Percentiles rank a stretch among this genome's conserved stretches.
phyloP scores from a whole-genome alignment of 371 early-diverging fungal genomes.

The Circinella umbellata region DNA sequence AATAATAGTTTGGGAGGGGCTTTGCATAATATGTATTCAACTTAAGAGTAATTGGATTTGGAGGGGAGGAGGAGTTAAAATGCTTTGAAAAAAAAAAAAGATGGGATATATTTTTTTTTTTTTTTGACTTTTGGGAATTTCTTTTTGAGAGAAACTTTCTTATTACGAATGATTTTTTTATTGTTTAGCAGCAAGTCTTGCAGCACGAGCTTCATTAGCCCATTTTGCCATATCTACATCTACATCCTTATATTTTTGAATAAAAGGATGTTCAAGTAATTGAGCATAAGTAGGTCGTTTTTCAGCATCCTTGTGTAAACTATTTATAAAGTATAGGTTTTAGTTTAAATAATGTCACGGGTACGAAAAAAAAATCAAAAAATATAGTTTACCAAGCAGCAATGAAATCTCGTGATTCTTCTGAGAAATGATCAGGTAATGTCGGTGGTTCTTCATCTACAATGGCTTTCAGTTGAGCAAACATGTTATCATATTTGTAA shows the following conservation, averaged over 20 bases:
- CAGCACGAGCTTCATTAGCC: slow-evolving; percentile 55
- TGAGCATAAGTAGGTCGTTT: slow-evolving; percentile 76
- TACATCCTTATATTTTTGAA: slow-evolving; percentile 58
- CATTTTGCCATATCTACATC: slow-evolving; percentile 86
- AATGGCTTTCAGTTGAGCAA: slow-evolving; percentile 90
- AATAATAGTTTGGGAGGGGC: no score
- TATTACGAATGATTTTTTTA: not conserved
- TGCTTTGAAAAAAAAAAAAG: no score
- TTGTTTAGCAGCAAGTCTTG: slow-evolving; percentile 6
- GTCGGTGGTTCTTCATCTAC: slow-evolving; percentile 80
- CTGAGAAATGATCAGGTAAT: slow-evolving; percentile 74
- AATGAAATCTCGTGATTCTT: slow-evolving; percentile 80
- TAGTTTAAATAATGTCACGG: no score
- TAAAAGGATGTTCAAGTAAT: slow-evolving; percentile 78
- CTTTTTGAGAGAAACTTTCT: no score
- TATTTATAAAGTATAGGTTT: slow-evolving; percentile 19
- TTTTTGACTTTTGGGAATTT: no score
- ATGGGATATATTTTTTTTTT: no score
- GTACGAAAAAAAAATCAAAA: not conserved
- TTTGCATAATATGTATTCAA: no score
- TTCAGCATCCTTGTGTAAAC: slow-evolving; percentile 77
- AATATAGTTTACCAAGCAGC: slow-evolving; percentile 67
- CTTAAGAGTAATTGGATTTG: no score
- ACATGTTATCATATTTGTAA: slow-evolving; percentile 72
- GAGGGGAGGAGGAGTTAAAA: no score